These are phyloP conservation scores for Pseudohalonectria lignicola DNA, from an alignment of 2,329 filamentous ascomycete genomes.

Conservation along the genomic window DNA sequence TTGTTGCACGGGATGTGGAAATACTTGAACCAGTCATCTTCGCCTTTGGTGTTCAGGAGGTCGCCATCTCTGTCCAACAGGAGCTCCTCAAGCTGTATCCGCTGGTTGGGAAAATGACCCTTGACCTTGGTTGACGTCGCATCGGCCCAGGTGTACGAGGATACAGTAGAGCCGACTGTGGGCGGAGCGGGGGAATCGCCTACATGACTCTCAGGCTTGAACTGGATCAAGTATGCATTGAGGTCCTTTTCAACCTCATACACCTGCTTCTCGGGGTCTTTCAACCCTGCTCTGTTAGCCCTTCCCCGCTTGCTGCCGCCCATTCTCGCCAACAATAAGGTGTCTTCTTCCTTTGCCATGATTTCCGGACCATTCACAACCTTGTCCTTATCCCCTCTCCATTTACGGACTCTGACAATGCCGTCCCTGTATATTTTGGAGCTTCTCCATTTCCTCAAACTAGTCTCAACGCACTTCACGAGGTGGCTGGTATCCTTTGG, in stretches of 20 bases:
- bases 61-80: not conserved
- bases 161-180: no score
- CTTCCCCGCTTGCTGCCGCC: no score
- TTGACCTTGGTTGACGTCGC: not conserved
- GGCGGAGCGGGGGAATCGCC: no score
- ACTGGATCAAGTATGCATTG: not conserved
- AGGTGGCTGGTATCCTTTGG: not conserved
- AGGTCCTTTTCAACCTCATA: not conserved
- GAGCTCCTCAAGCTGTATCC: not conserved
- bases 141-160: not conserved
- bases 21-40: slow-evolving; percentile 5
- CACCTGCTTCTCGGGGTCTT: no score
- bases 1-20: slow-evolving; percentile 12
- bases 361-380: not conserved
- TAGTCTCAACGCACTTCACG: not conserved
- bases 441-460: not conserved
- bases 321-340: no score
- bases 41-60: not conserved
- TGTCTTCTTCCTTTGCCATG: no score
- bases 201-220: no score
- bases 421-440: not conserved
- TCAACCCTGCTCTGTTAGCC: no score
- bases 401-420: not conserved
- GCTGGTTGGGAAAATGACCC: not conserved
- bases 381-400: not conserved